Evolutionary conservation across 495 filamentous ascomycete genomes (phyloP), one percentile per base, ranked within the genome.

Genomic region (Aspergillus baeticus): DNA sequence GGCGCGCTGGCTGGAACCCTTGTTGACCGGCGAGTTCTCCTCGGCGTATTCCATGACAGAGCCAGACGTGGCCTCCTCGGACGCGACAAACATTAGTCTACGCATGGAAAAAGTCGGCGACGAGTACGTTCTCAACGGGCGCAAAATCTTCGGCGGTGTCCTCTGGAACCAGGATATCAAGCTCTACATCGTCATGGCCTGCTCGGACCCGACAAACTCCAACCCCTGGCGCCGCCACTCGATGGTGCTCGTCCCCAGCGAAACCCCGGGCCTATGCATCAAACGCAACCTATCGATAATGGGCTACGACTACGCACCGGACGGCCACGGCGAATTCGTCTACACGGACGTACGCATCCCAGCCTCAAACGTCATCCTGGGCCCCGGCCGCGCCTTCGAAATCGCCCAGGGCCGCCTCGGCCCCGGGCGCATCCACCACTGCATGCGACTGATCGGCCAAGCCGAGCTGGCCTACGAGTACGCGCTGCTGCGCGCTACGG

Each of bases 21-120:
- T 53, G 8, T 15, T 53, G 17, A 13, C 6, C 11, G 57, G 57
- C 1, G 43, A 54, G 18, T 34, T 59, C 36, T 17, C 15, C 8
- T 59, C 57, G 20, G 57, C 57, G 11, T 59, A 38, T 42, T 54
- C 34, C 10, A 59, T 59, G 57, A 59, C 57, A 5, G 57, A 59
- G 50, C 57, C 57, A 0, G 50, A 59, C 3, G 48, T 59, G 4
- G 57, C 57, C 11, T 54, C 50, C 11, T 38, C 26, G 7, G 57
- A 59, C 22, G 57, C 57, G 8, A 51, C 47, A 6, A 59, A 53
- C 17, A 59, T 59, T 18, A 17, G 21, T n/a, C n/a, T n/a, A n/a
- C n/a, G n/a, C n/a, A n/a, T n/a, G n/a, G n/a, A n/a, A n/a, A n/a
- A n/a, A n/a, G n/a, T n/a, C n/a, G 57, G 57, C 3, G 50, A 59